Evolutionary conservation across 306 rosid genomes (phyloP), one percentile per base, ranked within the genome.

Genomic region (Citrullus amarus): DNA sequence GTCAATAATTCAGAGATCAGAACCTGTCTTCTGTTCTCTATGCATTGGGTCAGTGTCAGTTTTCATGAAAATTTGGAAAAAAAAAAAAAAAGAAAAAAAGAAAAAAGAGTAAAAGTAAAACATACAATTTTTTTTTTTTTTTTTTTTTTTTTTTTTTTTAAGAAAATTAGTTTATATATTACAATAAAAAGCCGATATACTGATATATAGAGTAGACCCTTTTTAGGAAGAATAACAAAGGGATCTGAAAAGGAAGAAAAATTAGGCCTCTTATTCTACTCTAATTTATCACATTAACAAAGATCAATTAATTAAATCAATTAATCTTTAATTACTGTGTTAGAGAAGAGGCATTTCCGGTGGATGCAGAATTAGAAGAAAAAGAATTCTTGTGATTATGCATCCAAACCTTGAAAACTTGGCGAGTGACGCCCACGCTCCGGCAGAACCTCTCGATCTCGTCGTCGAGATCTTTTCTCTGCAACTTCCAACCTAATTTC

Each of bases 401-500:
- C 78, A 74, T 74, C 78, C 78, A 74, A 74, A 74, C 78, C 78
- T 74, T 74, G 32, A 74, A 74, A 4, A 74, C 78, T 34, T 74
- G 78, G 30, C 78, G 61, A 11, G 46, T 74, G 17, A 74, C 32
- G 7, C 78, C 78, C 43, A 74, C 78, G 63, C 78, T 74, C 62
- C 78, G 62, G 25, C 78, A 74, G 48, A 74, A 74, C 32, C 63
- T 74, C 62, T 74, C 78, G 63, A 74, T 53, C 46, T 74, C 78
- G 4, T 74, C 78, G 48, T 74, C 78, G 5, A 74, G 78, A 54
- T 74, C 78, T 74, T 20, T 53, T 43, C 78, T 8, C 78, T 51
- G 61, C 50, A 74, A 54, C 28, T 74, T 74, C 78, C 78, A 74
- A 1, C 97, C 98, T 1, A 93, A 76, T 79, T 88, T 93, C 89